phyloP scores from a whole-genome alignment of 139 green algal species.

The Chlamydomonas incerta region DNA sequence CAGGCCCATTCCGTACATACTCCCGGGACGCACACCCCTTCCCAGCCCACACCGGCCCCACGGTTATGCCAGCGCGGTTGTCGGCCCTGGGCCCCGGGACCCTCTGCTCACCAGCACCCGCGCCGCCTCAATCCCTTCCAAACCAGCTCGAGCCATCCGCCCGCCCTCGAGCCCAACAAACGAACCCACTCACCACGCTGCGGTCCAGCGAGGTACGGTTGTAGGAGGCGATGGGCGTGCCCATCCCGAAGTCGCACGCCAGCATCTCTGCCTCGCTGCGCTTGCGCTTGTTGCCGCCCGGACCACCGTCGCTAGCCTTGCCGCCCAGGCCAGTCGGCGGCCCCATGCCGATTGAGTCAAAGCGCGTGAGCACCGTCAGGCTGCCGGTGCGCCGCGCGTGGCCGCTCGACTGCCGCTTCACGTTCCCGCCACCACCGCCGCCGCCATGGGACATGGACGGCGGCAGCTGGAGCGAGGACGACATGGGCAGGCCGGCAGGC shows the following conservation, averaged over 20 bases:
- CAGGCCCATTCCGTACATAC: too few relatives aligned
- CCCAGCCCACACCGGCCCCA: not conserved
- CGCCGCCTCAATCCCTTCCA: not conserved
- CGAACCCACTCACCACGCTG: not conserved
- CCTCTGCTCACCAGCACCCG: too few relatives aligned
- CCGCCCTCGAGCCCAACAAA: not conserved
- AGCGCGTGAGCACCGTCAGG: conserved; percentile 44
- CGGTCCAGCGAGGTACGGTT: conserved; percentile 3
- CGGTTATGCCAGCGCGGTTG: too few relatives aligned
- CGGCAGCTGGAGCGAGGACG: not conserved
- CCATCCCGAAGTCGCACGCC: not conserved
- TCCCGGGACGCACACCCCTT: too few relatives aligned
- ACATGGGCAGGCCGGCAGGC: too few relatives aligned
- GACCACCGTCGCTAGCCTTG: not conserved
- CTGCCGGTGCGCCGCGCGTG: not conserved
- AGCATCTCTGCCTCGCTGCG: conserved; percentile 43
- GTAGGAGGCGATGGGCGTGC: conserved; percentile 19
- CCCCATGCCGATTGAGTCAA: conserved; percentile 23
- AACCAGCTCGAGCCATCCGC: too few relatives aligned
- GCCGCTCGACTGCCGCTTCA: conserved; percentile 31
- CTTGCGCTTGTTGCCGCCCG: conserved; percentile 39
- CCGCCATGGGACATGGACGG: not conserved
- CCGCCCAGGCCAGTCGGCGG: not conserved
- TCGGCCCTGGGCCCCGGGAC: too few relatives aligned
- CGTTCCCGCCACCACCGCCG: not conserved